Conservation (phyloP, 495 filamentous ascomycete genomes). For the Penicillium dipodomyicola region DNA sequence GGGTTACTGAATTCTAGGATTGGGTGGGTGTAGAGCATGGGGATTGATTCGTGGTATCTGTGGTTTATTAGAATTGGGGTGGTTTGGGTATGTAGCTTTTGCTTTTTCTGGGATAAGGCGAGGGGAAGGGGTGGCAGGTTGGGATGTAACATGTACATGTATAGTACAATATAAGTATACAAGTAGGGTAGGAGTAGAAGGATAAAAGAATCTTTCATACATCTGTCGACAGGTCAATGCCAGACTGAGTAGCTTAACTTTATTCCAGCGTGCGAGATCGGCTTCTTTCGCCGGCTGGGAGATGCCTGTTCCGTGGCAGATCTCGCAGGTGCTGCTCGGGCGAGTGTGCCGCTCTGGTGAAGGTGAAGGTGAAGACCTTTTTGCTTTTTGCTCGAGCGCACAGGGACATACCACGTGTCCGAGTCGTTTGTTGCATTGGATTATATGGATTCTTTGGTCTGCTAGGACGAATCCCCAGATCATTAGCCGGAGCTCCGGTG, state of each 20-base stretch:
- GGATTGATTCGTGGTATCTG: conserved; percentile 42
- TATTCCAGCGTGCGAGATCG: conserved; percentile 5
- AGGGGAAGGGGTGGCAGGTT: background rate
- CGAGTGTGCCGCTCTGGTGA: background rate
- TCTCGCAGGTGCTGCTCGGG: conserved; percentile 28
- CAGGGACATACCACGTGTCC: conserved; percentile 43
- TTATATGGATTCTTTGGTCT: conserved; percentile 38
- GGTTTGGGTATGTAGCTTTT: background rate
- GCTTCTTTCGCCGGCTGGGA: conserved; percentile 24
- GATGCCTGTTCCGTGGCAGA: conserved; percentile 38
- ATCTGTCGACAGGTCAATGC: conserved; percentile 29
- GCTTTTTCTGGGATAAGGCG: background rate
- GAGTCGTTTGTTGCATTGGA: conserved; percentile 38
- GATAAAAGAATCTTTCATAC: conserved; percentile 15
- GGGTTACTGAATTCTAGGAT: conserved; percentile 49
- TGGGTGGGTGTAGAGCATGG: conserved; percentile 40
- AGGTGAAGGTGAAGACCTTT: background rate
- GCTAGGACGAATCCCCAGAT: conserved; percentile 47
- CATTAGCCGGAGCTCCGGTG: conserved; percentile 43
- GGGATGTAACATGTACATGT: background rate
- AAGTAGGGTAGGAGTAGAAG: background rate
- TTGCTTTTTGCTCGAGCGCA: conserved; percentile 4
- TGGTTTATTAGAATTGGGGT: background rate
- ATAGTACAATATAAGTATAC: background rate
- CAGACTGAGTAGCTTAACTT: conserved; percentile 18